Percentiles rank a stretch among this genome's conserved stretches.
Conservation (phyloP, 805 yeast species). For the Saccharomyces mikatae region DNA sequence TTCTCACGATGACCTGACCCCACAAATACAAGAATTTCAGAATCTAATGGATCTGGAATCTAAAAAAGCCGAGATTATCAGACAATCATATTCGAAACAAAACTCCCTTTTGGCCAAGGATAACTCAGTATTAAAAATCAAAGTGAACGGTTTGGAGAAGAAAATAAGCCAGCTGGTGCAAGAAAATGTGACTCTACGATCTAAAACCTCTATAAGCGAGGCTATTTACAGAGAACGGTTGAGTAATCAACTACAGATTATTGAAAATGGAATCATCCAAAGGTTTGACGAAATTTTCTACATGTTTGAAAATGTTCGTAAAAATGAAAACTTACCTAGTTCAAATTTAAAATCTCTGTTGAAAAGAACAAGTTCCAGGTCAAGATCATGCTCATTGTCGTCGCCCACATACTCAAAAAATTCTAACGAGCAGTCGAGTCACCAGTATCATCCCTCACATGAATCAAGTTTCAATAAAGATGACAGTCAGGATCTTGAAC, state of each 20-base stretch:
- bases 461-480: background rate
- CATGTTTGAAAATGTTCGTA: constrained; percentile 35
- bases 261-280: constrained; percentile 36
- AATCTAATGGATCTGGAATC: constrained; percentile 22
- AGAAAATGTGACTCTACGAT: constrained; percentile 41
- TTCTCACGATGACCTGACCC: constrained; percentile 1
- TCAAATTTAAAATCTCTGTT: background rate
- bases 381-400: background rate
- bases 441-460: background rate
- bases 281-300: constrained; percentile 41
- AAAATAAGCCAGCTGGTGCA: constrained; percentile 41
- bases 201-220: constrained; percentile 28
- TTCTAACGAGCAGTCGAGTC: background rate
- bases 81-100: constrained; percentile 25
- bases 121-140: constrained; percentile 45
- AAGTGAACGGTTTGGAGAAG: constrained; percentile 45
- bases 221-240: constrained; percentile 29
- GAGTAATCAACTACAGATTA: constrained; percentile 30
- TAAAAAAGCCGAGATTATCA: constrained; percentile 14
- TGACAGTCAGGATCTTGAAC: background rate
- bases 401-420: background rate
- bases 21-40: constrained; percentile 26
- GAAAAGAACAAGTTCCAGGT: background rate
- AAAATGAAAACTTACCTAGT: constrained; percentile 33
- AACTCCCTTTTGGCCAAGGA: constrained; percentile 54